Conservation (phyloP, 2,329 filamentous ascomycete species). For the Beauveria varroae region DNA sequence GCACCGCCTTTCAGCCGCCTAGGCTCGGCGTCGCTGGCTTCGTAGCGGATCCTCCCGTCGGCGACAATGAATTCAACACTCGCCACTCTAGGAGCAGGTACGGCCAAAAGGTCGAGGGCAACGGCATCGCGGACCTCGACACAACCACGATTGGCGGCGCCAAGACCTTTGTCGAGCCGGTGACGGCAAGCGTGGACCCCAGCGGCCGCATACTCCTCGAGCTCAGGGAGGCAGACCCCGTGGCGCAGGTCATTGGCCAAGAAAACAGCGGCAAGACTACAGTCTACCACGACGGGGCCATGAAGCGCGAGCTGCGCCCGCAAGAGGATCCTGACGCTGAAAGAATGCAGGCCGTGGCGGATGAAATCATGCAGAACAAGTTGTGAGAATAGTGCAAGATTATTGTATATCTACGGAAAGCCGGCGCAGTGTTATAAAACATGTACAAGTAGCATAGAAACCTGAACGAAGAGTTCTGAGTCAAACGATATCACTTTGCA, state of each 20-base stretch:
- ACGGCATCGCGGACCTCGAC: slow-evolving; percentile 36
- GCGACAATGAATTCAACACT: slow-evolving; percentile 36
- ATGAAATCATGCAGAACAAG: slow-evolving; percentile 1
- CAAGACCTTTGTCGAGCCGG: slow-evolving; percentile 45
- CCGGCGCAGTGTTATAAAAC: slow-evolving; percentile 18
- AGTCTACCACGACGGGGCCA: slow-evolving; percentile 23
- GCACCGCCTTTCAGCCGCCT: slow-evolving; percentile 24
- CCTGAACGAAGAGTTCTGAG: slow-evolving; percentile 16
- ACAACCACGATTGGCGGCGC: slow-evolving; percentile 41
- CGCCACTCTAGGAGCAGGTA: slow-evolving; percentile 16
- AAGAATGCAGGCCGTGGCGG: not conserved
- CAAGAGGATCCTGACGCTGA: not conserved
- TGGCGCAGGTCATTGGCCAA: slow-evolving; percentile 36
- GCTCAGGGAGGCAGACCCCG: slow-evolving; percentile 30
- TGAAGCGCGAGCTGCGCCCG: slow-evolving; percentile 14
- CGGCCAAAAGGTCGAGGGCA: slow-evolving; percentile 20
- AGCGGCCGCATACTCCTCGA: slow-evolving; percentile 40
- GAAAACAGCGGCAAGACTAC: slow-evolving; percentile 33
- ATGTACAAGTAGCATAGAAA: slow-evolving; percentile 24
- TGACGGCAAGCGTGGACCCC: slow-evolving; percentile 38
- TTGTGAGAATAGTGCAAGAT: not conserved
- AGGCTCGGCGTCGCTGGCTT: slow-evolving; percentile 51
- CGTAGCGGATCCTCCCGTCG: slow-evolving; percentile 34
- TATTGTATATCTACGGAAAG: slow-evolving; percentile 19
- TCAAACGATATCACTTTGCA: not conserved